Conservation (phyloP, 306 rosid genomes). For the Pterocarpus santalinus region DNA sequence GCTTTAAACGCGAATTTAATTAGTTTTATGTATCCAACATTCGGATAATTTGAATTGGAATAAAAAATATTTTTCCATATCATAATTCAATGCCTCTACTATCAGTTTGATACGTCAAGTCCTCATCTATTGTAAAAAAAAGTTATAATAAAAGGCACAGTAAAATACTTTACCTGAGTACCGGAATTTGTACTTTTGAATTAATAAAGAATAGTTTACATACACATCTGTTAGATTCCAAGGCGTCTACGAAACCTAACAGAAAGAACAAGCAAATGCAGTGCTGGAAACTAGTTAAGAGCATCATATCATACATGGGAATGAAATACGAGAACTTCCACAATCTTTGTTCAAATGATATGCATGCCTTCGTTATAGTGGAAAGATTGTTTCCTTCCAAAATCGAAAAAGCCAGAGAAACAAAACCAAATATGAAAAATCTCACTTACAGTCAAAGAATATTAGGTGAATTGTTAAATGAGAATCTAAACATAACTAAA, state of each 20-base stretch:
- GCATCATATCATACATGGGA: not conserved
- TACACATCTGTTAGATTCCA: not conserved
- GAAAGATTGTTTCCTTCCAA: conserved; percentile 22
- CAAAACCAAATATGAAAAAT: conserved; percentile 35
- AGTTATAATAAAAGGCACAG: no score
- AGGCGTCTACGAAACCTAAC: not conserved
- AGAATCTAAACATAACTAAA: conserved; percentile 42
- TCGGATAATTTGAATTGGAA: no score
- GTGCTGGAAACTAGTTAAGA: not conserved
- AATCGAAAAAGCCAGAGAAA: conserved; percentile 8
- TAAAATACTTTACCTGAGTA: no score
- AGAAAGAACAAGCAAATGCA: not conserved
- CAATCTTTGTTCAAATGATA: conserved; percentile 1
- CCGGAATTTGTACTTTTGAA: not conserved
- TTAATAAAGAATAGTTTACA: not conserved
- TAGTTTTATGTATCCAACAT: no score
- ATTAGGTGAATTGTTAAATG: conserved; percentile 45
- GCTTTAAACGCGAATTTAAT: no score
- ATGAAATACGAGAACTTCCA: not conserved
- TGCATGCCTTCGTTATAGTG: not conserved
- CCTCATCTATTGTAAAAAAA: no score
- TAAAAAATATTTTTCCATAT: no score
- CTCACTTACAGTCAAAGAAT: conserved; percentile 55
- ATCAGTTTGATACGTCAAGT: no score
- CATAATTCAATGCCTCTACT: no score